Percentiles rank a stretch among this genome's conserved stretches.
Evolutionary conservation across 2,329 filamentous ascomycete species (phyloP).

Genomic region (Colletotrichum plurivorum): DNA sequence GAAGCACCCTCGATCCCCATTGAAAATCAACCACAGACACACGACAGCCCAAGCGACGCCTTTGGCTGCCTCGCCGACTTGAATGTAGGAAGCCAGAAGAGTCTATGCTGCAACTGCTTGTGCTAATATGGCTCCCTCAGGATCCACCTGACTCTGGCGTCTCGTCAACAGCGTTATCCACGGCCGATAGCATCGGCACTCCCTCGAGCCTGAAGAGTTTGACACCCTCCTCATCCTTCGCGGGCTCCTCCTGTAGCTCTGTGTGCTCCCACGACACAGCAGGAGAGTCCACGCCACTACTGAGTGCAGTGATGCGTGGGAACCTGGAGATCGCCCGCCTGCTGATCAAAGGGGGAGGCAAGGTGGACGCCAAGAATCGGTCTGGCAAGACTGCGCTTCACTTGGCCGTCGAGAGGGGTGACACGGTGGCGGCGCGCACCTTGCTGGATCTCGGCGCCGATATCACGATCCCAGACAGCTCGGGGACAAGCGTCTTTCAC

Average conservation of each 20-base stretch:
- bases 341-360: slow-evolving; percentile 16
- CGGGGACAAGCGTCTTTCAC: slow-evolving; percentile 12
- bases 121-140: slow-evolving; percentile 1
- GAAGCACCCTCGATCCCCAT: neutral
- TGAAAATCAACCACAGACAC: neutral
- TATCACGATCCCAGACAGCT: slow-evolving; percentile 5
- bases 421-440: slow-evolving; percentile 15
- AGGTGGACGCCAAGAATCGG: slow-evolving; percentile 5
- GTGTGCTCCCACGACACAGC: neutral
- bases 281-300: slow-evolving; percentile 15
- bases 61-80: slow-evolving; percentile 10
- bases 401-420: slow-evolving; percentile 17
- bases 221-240: neutral
- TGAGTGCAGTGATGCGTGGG: slow-evolving; percentile 17
- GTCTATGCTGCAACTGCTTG: neutral
- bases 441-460: slow-evolving; percentile 20
- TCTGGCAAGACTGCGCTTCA: slow-evolving; percentile 23
- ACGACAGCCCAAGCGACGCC: slow-evolving; percentile 16
- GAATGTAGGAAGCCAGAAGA: neutral
- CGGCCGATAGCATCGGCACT: slow-evolving; percentile 6
- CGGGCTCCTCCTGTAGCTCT: slow-evolving; percentile 7
- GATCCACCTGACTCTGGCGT: neutral
- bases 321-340: slow-evolving; percentile 18
- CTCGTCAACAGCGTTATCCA: neutral
- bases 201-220: slow-evolving; percentile 3